Evolutionary conservation across 2,329 filamentous ascomycete species (phyloP), one percentile per base, ranked within the genome.

Genomic region (Pseudogymnoascus sp.): DNA sequence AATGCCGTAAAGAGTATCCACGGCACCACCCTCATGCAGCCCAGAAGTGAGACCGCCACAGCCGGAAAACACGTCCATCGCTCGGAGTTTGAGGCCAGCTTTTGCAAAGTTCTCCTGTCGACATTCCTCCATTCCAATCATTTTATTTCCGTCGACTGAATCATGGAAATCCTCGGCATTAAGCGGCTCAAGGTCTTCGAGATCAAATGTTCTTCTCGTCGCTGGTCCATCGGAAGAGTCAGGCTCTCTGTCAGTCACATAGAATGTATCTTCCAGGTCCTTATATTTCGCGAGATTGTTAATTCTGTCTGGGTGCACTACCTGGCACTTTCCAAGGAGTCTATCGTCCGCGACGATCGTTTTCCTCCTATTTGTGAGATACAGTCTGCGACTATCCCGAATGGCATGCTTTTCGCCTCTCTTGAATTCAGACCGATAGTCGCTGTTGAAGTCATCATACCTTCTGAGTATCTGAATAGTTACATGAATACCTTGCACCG

Each of bases 261-360:
- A 69, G 14, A 69, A 69, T 7, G 39, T 64, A 16, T 69, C 63
- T 4, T 62, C 11, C 3, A 63, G 12, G 19, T 66, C 65, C 36
- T 67, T 69, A 30, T 62, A 68, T 8, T 14, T 19, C 4, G 66
- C 28, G 1, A 69, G 25, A 49, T 69, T 60, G 1, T 61, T 55
- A 12, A 68, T 64, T 7, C 66, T 36, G 4, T 62, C 28, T 4
- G 39, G 22, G 25, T 66, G 67, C 30, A 25, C 45, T 2, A 68
- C 64, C 9, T 52, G 49, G 30, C 67, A 68, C 35, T 64, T 66
- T 0, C 67, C 67, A 35, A 68, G 65, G 2, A 69, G 19, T 5
- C 33, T 25, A 3, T 36, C 38, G 1, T 62, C 45, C 1, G 9
- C 23, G 8, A 60, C 52, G 30, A 19, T 42, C 11, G 14, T 58